Base-by-base conservation (phyloP, 768 basidiomycete species). In the Pleurotus djamor region DNA sequence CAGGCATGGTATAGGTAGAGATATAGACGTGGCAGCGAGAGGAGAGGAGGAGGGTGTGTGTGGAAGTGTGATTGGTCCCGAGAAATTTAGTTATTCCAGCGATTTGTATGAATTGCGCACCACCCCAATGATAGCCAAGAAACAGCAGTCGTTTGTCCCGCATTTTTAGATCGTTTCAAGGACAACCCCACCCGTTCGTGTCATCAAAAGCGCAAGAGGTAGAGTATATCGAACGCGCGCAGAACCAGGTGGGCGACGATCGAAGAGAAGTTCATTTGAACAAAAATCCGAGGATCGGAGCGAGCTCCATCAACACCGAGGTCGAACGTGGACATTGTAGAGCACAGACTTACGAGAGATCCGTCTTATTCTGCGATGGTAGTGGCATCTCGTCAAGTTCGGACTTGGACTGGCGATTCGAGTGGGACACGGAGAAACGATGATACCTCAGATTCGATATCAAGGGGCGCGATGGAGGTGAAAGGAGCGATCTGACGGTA, bases 401-500 rank as follows among this genome's bases (percentile, higher is more conserved):
- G 41, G 57, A 44, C 2, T 41, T 56, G 37, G 16, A 34, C 37
- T 44, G n/a, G 38, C 36, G 60, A 33, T 50, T 48, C 37, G 49
- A 44, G 52, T 35, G 48, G 34, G 59, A 59, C 54, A 47, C 58
- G 35, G 35, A 52, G 44, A 45, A 59, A 51, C 17, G 54, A 44
- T 41, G 54, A 10, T 44, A 41, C 41, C 36, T 56, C 79, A 78
- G 77, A 28, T 28, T 28, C 21, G 21, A 28, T 28, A 28, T 28
- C 75, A 77, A 58, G 12, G 34, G 34, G 21, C 34, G 76, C 78
- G n/a, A 76, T 79, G 55, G 74, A 74, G 66, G 76, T 76, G 73
- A 61, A 28, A 76, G 28, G 59, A 41, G 60, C 50, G 50, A 17
- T 44, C 12, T 6, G 45, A 54, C 59, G 47, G 21, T 34, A 45